These are phyloP conservation scores for Rhazya stricta DNA, from an alignment of 257 asterid species.

Conservation along the genomic window DNA sequence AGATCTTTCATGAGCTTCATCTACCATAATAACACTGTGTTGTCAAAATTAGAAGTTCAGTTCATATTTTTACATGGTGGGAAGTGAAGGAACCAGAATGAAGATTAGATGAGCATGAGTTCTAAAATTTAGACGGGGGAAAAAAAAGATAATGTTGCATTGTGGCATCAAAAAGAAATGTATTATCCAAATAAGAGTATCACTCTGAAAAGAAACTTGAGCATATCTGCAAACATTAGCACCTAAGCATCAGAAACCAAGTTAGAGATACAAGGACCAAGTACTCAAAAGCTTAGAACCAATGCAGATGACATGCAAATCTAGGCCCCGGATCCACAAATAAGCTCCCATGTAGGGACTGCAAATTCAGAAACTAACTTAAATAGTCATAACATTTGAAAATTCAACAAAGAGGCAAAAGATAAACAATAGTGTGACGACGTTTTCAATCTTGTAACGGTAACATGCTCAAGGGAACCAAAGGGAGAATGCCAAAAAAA, in stretches of 20 bases:
- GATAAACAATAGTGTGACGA: neutral
- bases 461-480: neutral
- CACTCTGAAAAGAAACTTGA: neutral
- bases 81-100: neutral
- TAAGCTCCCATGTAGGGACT: neutral
- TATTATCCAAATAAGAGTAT: neutral
- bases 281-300: neutral
- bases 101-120: neutral
- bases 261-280: neutral
- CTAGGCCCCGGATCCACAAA: neutral
- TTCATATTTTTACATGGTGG: neutral
- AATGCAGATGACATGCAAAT: neutral
- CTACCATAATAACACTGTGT: conserved; percentile 88
- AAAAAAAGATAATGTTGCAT: neutral
- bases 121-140: neutral
- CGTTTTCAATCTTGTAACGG: neutral
- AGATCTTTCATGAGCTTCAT: conserved; percentile 98
- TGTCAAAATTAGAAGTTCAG: conserved; percentile 22
- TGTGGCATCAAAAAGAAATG: neutral
- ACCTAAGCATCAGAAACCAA: neutral
- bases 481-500: neutral
- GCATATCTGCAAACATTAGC: neutral
- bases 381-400: neutral
- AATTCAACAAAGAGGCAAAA: neutral
- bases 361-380: neutral